Evolutionary conservation across 176 grass and related monocot genomes (phyloP).

Genomic region (Carex pumila): DNA sequence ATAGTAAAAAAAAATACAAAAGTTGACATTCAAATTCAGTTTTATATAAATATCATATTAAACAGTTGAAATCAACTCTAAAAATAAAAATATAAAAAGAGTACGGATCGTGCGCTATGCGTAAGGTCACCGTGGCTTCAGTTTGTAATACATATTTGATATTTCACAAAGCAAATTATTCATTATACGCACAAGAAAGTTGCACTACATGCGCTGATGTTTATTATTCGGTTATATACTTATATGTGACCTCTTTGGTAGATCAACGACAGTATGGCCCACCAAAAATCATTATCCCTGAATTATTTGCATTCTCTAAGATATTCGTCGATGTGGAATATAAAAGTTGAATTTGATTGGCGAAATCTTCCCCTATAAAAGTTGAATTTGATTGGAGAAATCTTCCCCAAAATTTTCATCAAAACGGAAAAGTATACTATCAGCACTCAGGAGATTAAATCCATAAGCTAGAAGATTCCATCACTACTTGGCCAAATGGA

Average conservation of each 20-base stretch:
- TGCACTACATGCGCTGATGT: background rate
- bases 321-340: background rate
- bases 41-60: too few species aligned
- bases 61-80: too few species aligned
- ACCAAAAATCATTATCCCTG: background rate
- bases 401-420: background rate
- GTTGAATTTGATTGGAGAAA: background rate
- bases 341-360: background rate
- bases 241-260: background rate
- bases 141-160: background rate
- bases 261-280: background rate
- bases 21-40: too few species aligned
- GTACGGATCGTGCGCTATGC: too few species aligned
- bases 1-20: too few species aligned
- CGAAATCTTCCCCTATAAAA: background rate
- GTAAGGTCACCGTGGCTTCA: too few species aligned
- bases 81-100: too few species aligned
- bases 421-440: background rate
- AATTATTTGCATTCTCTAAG: background rate
- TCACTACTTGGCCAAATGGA: background rate
- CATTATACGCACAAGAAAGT: background rate
- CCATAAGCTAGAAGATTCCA: background rate
- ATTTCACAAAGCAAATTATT: background rate
- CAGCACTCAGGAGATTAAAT: background rate
- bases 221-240: too few species aligned